Base-by-base conservation (phyloP, 371 early-diverging fungal species). In the Batrachochytrium dendrobatidis region DNA sequence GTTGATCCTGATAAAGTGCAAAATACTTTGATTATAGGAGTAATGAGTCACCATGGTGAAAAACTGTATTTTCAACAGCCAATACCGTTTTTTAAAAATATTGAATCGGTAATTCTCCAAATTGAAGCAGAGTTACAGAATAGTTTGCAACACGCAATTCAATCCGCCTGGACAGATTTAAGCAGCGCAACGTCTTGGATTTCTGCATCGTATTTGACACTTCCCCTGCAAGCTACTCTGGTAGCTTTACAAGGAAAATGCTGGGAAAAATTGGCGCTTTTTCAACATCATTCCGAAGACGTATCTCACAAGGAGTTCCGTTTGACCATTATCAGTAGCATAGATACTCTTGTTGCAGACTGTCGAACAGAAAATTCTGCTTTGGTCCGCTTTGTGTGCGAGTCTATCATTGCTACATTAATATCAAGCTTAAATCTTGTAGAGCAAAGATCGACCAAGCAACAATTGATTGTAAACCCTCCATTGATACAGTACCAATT, bases 51-150 rank as follows among this genome's bases (percentile, higher is more conserved):
- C 20, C 12, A 44, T 2, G 32, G 31, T 12, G 35, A 50, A 25
- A 20, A 33, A 1, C 44, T 22, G 12, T 28, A 57, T 18, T 60
- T 60, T 56, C 45, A 18, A 17, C 33, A 45, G 33, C 31, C 43
- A 3, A 20, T 43, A 5, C 60, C 55, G 35, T 56, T 58, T 20
- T 32, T 29, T 26, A 20, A 8, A 22, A 8, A 48, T 22, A 8
- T 24, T 6, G 49, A 48, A 12, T 22, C 49, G 12, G 24, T 48
- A 29, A 22, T 48, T 7, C 12, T 24, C 25, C 49, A 8, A 6
- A 6, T 48, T 29, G 49, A 48, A 48, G 29, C 6, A 18, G 12
- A 48, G n/a, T 25, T 48, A 29, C 49, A 29, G 8, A 29, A 8
- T 12, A 12, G 12, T 18, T 29, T 48, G 25, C 22, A 48, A 29